These are phyloP conservation scores for Xylariaceae sp. DNA, from an alignment of 2,329 filamentous ascomycete species.

Conservation along the genomic window DNA sequence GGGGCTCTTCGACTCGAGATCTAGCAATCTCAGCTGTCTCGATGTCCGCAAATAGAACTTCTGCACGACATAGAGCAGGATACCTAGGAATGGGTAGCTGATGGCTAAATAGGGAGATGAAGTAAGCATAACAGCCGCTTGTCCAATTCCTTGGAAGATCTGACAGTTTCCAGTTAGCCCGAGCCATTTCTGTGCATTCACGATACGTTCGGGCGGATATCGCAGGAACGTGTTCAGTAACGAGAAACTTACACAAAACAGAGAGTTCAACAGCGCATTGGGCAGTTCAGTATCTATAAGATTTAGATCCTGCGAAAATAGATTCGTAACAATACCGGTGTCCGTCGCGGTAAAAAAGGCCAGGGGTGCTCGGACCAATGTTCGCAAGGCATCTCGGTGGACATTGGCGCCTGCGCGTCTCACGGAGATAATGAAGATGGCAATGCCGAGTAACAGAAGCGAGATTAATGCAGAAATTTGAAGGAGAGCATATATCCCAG, in stretches of 20 bases:
- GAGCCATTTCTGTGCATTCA: too few species aligned
- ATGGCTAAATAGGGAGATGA: slow-evolving; percentile 48
- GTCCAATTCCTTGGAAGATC: slow-evolving; percentile 32
- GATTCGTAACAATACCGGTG: slow-evolving; percentile 50
- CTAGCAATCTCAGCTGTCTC: slow-evolving; percentile 57
- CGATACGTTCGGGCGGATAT: too few species aligned
- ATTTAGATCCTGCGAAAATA: slow-evolving; percentile 55
- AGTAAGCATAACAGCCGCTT: slow-evolving; percentile 51
- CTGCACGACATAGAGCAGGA: slow-evolving; percentile 52
- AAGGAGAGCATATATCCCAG: slow-evolving; percentile 36
- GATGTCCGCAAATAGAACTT: slow-evolving; percentile 60
- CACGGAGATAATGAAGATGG: slow-evolving; percentile 1
- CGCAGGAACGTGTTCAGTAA: not conserved
- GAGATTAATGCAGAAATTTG: not conserved
- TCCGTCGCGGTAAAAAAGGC: slow-evolving; percentile 49
- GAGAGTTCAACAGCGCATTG: slow-evolving; percentile 41
- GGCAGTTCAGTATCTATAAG: slow-evolving; percentile 52
- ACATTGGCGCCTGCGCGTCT: slow-evolving; percentile 9
- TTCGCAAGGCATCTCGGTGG: slow-evolving; percentile 35
- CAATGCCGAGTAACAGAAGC: not conserved
- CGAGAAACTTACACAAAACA: not conserved
- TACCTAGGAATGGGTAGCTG: slow-evolving; percentile 51
- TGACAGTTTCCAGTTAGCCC: not conserved
- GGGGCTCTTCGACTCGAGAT: slow-evolving; percentile 57
- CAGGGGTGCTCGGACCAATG: slow-evolving; percentile 49